Evolutionary conservation across 148 eudicot genomes (phyloP), one percentile per base, ranked within the genome.

Genomic region (Dianthus caryophyllus): DNA sequence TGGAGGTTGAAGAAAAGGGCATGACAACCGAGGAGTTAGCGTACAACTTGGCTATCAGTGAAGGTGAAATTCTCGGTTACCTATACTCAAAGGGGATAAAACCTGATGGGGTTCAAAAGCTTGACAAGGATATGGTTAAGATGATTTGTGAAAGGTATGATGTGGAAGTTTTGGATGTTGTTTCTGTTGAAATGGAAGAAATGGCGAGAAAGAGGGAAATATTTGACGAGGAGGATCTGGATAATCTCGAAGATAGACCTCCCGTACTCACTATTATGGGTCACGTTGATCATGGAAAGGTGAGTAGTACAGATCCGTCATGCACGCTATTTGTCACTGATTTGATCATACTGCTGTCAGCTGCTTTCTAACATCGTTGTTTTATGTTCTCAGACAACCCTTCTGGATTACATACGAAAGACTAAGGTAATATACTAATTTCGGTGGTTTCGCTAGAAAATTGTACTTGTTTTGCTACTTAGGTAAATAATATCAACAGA

Each of bases 201-300:
- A 94, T 83, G 96, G 99, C 97, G 31, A 87, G 77, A 73, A 94
- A 90, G 86, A 94, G 74, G 78, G 88, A 88, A 74, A 67, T 86
- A 31, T 73, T 94, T 64, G 99, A 94, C 66, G 90, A 84, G 70
- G 97, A 90, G 36, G 99, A 94, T 55, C 78, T 86, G 54, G 96
- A 86, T 75, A 83, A 79, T 27, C 82, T 94, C 68, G 84, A 88
- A 86, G 86, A 88, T 46, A 87, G 96, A 64, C 99, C 99, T 76
- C 99, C 99, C 46, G 97, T 94, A 36, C 74, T 94, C 72, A 94
- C 99, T 48, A 94, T 94, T 62, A 94, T 94, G 99, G 99, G 99
- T 27, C 99, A 94, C 75, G 99, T 94, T 26, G 99, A 94, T 78
- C 99, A 94, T 74, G 99, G 99, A 57, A 94, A 94, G 95, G 99